Conservation (phyloP, 176 grass and related monocot genomes). For the Elymus sibiricus region DNA sequence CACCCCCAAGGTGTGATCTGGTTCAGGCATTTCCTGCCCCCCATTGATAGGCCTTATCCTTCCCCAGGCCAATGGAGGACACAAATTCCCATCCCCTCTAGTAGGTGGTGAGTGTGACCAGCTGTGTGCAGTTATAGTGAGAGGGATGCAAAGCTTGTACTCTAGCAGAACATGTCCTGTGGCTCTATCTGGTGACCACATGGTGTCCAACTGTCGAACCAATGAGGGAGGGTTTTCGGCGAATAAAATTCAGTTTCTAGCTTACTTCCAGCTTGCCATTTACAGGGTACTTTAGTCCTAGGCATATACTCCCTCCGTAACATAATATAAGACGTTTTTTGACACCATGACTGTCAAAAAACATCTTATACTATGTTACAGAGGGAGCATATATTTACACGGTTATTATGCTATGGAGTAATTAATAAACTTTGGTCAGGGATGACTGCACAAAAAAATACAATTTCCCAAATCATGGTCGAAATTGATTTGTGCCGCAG, state of each 20-base stretch:
- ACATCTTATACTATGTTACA: too few species aligned
- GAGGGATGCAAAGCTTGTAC: neutral
- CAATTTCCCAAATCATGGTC: neutral
- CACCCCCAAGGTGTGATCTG: slow-evolving; percentile 38
- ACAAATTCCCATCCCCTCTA: slow-evolving; percentile 5
- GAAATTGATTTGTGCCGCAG: neutral
- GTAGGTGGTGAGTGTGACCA: slow-evolving; percentile 6
- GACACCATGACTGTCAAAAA: too few species aligned
- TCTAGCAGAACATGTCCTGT: slow-evolving; percentile 18
- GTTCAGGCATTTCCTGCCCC: slow-evolving; percentile 26
- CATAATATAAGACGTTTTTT: too few species aligned
- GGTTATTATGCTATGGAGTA: neutral
- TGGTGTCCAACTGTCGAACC: slow-evolving; percentile 7
- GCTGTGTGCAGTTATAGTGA: slow-evolving; percentile 3
- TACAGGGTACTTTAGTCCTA: neutral
- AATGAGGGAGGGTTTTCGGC: neutral
- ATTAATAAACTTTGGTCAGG: neutral
- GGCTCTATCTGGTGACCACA: neutral
- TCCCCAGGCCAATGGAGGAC: slow-evolving; percentile 18
- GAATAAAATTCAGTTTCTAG: neutral
- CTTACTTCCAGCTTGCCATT: neutral
- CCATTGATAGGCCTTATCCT: slow-evolving; percentile 19
- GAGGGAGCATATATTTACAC: neutral
- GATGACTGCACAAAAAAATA: neutral
- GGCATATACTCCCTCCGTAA: neutral